phyloP scores from a whole-genome alignment of 2,329 filamentous ascomycete species.

The Alternaria metachromatica region DNA sequence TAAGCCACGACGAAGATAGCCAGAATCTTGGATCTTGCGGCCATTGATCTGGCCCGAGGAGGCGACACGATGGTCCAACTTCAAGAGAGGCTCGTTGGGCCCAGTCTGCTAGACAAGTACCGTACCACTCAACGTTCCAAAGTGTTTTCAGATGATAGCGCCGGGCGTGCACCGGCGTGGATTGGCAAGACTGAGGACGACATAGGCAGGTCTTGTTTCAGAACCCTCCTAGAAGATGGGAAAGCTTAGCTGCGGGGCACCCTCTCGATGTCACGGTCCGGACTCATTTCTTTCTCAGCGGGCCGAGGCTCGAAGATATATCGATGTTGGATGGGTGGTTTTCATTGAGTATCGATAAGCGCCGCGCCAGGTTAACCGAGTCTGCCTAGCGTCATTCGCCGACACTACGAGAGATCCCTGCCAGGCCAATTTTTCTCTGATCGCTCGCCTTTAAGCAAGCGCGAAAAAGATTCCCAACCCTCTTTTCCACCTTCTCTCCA shows the following conservation, averaged over 20 bases:
- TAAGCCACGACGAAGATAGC: too few relatives aligned
- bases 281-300: neutral
- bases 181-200: neutral
- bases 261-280: neutral
- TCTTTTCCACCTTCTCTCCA: conserved; percentile 41
- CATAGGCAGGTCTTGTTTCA: neutral
- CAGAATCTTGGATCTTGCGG: too few relatives aligned
- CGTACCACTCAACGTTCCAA: neutral
- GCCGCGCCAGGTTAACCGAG: conserved; percentile 14
- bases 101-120: too few relatives aligned
- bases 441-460: conserved; percentile 21
- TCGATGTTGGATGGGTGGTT: conserved; percentile 2
- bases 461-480: conserved; percentile 17
- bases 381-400: conserved; percentile 10
- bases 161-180: neutral
- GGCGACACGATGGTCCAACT: too few relatives aligned
- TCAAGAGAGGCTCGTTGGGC: too few relatives aligned
- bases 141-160: neutral
- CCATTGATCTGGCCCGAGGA: too few relatives aligned
- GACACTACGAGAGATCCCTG: conserved; percentile 17
- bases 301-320: neutral
- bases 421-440: conserved; percentile 19
- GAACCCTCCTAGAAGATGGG: neutral
- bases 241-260: neutral
- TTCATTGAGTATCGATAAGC: conserved; percentile 12